Evolutionary conservation across 225 moss, liverwort and hornwort genomes (phyloP).

Genomic region (Lunularia cruciata): DNA sequence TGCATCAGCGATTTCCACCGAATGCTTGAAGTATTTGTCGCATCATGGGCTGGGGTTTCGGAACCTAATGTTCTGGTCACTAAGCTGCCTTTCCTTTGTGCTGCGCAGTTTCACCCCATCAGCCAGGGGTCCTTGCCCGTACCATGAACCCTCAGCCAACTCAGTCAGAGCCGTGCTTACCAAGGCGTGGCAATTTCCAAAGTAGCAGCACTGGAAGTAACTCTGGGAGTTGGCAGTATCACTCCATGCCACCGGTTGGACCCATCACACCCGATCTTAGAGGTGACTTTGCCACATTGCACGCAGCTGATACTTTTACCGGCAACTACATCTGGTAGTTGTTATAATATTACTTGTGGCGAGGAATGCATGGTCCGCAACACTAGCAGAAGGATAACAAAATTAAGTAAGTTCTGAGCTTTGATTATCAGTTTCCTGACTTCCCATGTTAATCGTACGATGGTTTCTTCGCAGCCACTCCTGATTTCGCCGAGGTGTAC

Average conservation of each 20-base stretch:
- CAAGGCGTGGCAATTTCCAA: conserved; percentile 37
- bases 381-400: too few species aligned
- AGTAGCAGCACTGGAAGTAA: conserved; percentile 91
- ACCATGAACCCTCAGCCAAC: conserved; percentile 56
- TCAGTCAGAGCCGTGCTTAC: conserved; percentile 60
- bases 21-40: too few species aligned
- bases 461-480: conserved; percentile 58
- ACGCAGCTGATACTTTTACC: neutral
- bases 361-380: too few species aligned
- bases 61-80: too few species aligned
- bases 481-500: conserved; percentile 95
- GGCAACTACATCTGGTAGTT: neutral
- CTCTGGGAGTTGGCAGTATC: conserved; percentile 74
- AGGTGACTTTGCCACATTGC: conserved; percentile 40
- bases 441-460: neutral
- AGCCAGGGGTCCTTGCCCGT: conserved; percentile 57
- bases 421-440: neutral
- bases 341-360: too few species aligned
- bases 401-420: too few species aligned
- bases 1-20: neutral
- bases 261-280: conserved; percentile 62
- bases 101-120: conserved; percentile 54
- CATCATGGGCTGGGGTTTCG: too few species aligned
- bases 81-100: conserved; percentile 12
- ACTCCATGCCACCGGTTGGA: conserved; percentile 60